These are phyloP conservation scores for Elaeis oleifera DNA, from an alignment of 202 grass and related monocot species.

Conservation along the genomic window DNA sequence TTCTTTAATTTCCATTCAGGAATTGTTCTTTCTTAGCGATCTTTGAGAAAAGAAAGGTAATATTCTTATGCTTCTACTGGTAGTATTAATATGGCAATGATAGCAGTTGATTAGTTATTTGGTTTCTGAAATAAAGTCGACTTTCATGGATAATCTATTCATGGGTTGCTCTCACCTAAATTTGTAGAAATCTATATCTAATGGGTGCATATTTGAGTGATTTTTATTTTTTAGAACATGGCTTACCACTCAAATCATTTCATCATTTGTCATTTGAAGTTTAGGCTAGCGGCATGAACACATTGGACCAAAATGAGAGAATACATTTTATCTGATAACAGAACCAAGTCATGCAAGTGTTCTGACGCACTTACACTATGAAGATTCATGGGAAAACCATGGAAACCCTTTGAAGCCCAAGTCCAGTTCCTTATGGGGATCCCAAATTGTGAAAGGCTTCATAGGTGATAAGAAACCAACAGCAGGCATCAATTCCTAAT, in stretches of 20 bases:
- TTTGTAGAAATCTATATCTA: too few species aligned
- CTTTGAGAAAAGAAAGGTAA: too few species aligned
- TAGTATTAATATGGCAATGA: too few species aligned
- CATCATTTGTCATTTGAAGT: neutral
- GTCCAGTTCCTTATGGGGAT: conserved; percentile 89
- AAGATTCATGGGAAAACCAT: conserved; percentile 49
- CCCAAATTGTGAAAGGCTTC: conserved; percentile 92
- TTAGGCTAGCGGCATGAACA: conserved; percentile 1
- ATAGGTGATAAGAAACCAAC: conserved; percentile 79
- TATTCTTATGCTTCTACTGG: too few species aligned
- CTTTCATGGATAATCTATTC: too few species aligned
- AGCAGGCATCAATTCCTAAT: conserved; percentile 34
- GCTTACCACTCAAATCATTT: conserved; percentile 13
- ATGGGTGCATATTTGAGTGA: too few species aligned
- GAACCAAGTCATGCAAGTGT: conserved; percentile 76
- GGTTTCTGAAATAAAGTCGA: too few species aligned
- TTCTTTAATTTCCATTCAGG: too few species aligned
- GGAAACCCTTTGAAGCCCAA: conserved; percentile 60
- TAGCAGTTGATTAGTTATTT: too few species aligned
- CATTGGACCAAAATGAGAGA: conserved; percentile 64
- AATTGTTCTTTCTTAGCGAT: too few species aligned
- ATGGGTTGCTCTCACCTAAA: too few species aligned
- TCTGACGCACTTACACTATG: conserved; percentile 13
- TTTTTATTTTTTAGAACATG: neutral
- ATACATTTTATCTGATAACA: conserved; percentile 88